Conservation (phyloP, 1,284 basidiomycete genomes). For the Farysia itapuensis region DNA sequence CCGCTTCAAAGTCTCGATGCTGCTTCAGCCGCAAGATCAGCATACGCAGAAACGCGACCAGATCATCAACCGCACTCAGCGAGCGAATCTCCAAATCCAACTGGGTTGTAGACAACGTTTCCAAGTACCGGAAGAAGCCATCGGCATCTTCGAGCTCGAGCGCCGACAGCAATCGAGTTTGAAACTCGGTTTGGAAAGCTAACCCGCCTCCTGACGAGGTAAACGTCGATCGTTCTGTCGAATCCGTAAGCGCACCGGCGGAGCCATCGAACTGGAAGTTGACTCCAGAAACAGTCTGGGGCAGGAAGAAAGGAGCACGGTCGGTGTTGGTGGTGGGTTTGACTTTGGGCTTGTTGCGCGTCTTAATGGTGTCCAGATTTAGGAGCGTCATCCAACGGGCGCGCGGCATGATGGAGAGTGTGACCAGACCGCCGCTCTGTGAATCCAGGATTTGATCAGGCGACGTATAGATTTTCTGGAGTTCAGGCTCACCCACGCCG, state of each 20-base stretch:
- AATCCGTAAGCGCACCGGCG: constrained; percentile 2
- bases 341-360: constrained; percentile 89
- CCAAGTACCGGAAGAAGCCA: constrained; percentile 78
- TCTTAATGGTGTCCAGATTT: constrained; percentile 92
- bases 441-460: constrained; percentile 64
- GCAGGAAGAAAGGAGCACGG: constrained; percentile 86
- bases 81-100: constrained; percentile 88
- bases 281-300: constrained; percentile 60
- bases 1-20: constrained; percentile 89
- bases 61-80: constrained; percentile 67
- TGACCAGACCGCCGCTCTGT: constrained; percentile 64
- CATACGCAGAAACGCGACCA: constrained; percentile 74
- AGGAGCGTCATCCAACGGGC: constrained; percentile 94
- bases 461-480: constrained; percentile 46
- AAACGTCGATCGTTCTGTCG: background rate
- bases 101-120: constrained; percentile 83
- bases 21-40: constrained; percentile 73
- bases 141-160: constrained; percentile 15
- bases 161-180: constrained; percentile 30
- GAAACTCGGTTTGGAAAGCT: constrained; percentile 41
- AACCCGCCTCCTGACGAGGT: background rate
- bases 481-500: constrained; percentile 38
- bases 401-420: constrained; percentile 85
- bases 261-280: constrained; percentile 30
- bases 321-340: constrained; percentile 84